Conservation (phyloP, 257 asterid genomes). For the Solanum bulbocastanum region DNA sequence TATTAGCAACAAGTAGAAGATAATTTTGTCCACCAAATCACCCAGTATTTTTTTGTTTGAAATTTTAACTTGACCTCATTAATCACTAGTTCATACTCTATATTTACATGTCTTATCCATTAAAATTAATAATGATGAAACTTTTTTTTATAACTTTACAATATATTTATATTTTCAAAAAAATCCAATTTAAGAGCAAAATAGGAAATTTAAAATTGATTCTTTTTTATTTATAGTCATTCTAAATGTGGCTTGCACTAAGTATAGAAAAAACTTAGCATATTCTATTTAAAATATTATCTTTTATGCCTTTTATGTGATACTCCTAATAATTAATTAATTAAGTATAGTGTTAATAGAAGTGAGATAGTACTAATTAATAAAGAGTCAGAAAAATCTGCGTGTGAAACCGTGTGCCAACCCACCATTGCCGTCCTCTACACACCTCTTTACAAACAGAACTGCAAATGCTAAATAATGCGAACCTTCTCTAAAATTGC, state of each 20-base stretch:
- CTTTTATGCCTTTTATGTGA: not conserved
- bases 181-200: not conserved
- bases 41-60: fast-evolving
- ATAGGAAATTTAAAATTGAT: not conserved
- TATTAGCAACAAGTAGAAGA: too few species aligned
- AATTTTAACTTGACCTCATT: too few species aligned
- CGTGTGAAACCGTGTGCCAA: conserved; percentile 1
- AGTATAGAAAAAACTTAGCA: not conserved
- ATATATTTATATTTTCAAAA: too few species aligned
- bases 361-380: not conserved
- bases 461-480: conserved; percentile 2
- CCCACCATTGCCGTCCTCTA: not conserved
- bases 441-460: not conserved
- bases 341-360: not conserved
- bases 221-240: not conserved
- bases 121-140: not conserved
- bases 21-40: not conserved
- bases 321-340: not conserved
- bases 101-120: too few species aligned
- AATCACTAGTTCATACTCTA: too few species aligned
- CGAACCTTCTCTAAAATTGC: not conserved
- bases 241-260: not conserved
- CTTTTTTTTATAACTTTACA: too few species aligned
- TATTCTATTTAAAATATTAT: not conserved
- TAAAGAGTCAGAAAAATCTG: not conserved